These are phyloP conservation scores for Alternaria arbusti DNA, from an alignment of 2,329 filamentous ascomycete genomes.

Conservation along the genomic window DNA sequence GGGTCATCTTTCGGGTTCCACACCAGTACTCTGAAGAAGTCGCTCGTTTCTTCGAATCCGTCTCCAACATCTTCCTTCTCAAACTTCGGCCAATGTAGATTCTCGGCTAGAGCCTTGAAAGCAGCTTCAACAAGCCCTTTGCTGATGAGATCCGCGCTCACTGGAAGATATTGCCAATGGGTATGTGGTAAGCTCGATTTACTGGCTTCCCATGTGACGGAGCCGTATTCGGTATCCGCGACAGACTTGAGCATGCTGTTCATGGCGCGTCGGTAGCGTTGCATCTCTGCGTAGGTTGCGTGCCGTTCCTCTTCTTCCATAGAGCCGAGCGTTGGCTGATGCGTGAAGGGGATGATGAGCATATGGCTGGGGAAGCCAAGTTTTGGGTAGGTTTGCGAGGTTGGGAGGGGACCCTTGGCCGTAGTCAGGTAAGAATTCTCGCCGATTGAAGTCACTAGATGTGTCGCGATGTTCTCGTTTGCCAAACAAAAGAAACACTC, in stretches of 20 bases:
- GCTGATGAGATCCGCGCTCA: slow-evolving; percentile 70
- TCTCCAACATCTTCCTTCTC: slow-evolving; percentile 50
- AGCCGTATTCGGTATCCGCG: slow-evolving; percentile 68
- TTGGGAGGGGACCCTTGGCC: slow-evolving; percentile 87
- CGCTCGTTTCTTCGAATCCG: slow-evolving; percentile 51
- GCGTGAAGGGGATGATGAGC: slow-evolving; percentile 86
- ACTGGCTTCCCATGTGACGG: slow-evolving; percentile 92
- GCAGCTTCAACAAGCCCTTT: slow-evolving; percentile 83
- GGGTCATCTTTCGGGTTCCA: slow-evolving; percentile 64
- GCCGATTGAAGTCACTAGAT: slow-evolving; percentile 89
- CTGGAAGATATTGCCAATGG: slow-evolving; percentile 92
- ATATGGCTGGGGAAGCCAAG: slow-evolving; percentile 83
- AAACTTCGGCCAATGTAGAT: slow-evolving; percentile 66
- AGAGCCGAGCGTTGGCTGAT: slow-evolving; percentile 74
- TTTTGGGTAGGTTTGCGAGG: slow-evolving; percentile 71
- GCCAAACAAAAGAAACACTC: slow-evolving; percentile 96
- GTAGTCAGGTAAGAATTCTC: slow-evolving; percentile 88
- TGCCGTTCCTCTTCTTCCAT: slow-evolving; percentile 66
- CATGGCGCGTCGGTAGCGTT: slow-evolving; percentile 75
- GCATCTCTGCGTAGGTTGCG: slow-evolving; percentile 80
- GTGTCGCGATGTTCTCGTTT: slow-evolving; percentile 80
- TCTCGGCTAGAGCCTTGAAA: slow-evolving; percentile 88
- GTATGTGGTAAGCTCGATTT: slow-evolving; percentile 80
- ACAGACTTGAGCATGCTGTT: slow-evolving; percentile 74
- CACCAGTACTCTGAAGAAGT: slow-evolving; percentile 85